Percentiles rank a stretch among this genome's conserved stretches.
phyloP scores from a whole-genome alignment of 441 rosid species.

The Jatropha multifida region DNA sequence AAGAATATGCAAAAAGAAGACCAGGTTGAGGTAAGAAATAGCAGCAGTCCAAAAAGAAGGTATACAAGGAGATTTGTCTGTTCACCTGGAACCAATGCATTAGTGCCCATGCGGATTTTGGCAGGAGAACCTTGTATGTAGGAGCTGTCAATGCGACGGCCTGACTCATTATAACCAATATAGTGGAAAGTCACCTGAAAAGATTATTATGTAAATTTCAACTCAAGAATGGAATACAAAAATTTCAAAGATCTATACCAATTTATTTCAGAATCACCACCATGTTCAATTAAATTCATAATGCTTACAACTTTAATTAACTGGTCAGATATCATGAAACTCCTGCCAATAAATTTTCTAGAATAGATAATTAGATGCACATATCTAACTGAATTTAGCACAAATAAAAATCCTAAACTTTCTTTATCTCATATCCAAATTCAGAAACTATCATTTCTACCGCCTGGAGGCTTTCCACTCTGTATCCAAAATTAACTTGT shows the following conservation, averaged over 20 bases:
- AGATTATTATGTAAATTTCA: constrained; percentile 21
- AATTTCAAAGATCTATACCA: neutral
- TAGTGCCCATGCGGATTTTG: constrained; percentile 82
- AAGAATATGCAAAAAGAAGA: neutral
- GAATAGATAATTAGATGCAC: neutral
- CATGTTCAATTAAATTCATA: neutral
- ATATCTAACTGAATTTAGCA: neutral
- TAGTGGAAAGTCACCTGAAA: constrained; percentile 83
- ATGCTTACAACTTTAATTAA: neutral
- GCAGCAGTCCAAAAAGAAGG: neutral
- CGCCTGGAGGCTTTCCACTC: neutral
- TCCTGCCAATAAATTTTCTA: neutral
- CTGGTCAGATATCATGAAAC: too few species aligned
- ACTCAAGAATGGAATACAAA: constrained; percentile 1
- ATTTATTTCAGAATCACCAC: neutral
- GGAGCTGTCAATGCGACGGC: constrained; percentile 89
- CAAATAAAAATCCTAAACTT: neutral
- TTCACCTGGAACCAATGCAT: constrained; percentile 89
- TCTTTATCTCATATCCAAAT: neutral
- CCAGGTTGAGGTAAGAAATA: neutral
- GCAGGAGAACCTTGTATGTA: constrained; percentile 88
- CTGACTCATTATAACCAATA: constrained; percentile 88
- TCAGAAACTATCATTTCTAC: neutral
- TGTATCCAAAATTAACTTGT: neutral
- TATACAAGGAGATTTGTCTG: neutral